Conservation (phyloP, 2,329 filamentous ascomycete genomes). For the Elsinoe necatrix region DNA sequence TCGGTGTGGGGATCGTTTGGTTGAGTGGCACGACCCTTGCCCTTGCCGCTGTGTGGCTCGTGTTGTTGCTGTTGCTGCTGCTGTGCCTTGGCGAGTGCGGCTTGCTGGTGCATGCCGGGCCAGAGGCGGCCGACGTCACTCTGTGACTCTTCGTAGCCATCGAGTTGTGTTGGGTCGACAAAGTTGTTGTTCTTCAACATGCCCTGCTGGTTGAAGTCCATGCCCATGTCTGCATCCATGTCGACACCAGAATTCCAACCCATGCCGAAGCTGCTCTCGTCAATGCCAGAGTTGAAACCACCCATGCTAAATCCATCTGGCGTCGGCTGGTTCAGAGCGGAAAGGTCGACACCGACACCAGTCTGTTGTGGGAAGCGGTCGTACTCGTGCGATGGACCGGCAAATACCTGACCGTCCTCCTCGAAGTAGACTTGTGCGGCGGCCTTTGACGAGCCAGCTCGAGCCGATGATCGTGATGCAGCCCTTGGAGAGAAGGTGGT, state of each 20-base stretch:
- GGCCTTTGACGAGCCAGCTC: constrained; percentile 22
- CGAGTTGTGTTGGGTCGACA: constrained; percentile 66
- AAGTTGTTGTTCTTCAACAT: constrained; percentile 61
- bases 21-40: constrained; percentile 29
- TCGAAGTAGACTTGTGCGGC: constrained; percentile 26
- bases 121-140: constrained; percentile 62
- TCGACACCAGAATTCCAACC: constrained; percentile 46
- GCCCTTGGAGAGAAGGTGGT: constrained; percentile 25
- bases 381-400: constrained; percentile 79
- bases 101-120: constrained; percentile 85
- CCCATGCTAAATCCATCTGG: constrained; percentile 39
- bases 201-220: constrained; percentile 49
- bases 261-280: constrained; percentile 56
- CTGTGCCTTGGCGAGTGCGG: constrained; percentile 50
- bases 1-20: constrained; percentile 47
- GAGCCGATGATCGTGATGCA: constrained; percentile 20
- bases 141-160: constrained; percentile 50
- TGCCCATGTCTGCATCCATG: constrained; percentile 56
- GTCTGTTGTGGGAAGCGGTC: constrained; percentile 94
- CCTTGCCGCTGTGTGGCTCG: constrained; percentile 28
- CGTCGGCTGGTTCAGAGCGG: constrained; percentile 56
- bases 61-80: constrained; percentile 28
- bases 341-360: constrained; percentile 71
- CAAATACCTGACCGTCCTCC: constrained; percentile 31
- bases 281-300: constrained; percentile 47